Percentiles rank a stretch among this genome's conserved stretches.
Evolutionary conservation across 441 rosid species (phyloP).

Genomic region (Eutrema salsugineum): DNA sequence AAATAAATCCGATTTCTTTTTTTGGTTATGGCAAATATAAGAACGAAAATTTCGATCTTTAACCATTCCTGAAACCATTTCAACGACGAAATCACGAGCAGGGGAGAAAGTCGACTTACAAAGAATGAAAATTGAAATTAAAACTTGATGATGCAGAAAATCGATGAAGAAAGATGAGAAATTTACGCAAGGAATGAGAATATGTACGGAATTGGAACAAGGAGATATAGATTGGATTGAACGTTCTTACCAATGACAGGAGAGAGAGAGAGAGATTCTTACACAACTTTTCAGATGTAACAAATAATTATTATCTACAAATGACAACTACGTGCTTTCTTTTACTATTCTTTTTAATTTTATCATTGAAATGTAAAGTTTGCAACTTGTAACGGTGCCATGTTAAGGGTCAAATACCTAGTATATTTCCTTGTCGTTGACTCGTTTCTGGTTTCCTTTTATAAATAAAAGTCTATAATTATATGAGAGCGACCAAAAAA

Average conservation of each 20-base stretch:
- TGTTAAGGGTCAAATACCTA: background rate
- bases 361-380: conserved; percentile 7
- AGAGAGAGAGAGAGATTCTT: conserved; percentile 15
- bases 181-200: background rate
- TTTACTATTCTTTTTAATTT: background rate
- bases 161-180: background rate
- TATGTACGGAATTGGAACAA: background rate
- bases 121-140: background rate
- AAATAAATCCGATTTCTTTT: background rate
- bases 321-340: conserved; percentile 9
- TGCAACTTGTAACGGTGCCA: conserved; percentile 5
- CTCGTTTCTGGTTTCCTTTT: background rate
- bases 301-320: conserved; percentile 10
- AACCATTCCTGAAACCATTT: conserved; percentile 1
- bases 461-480: background rate
- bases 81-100: background rate
- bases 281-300: conserved; percentile 3
- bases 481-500: too few species aligned
- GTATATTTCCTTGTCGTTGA: background rate
- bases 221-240: conserved; percentile 17
- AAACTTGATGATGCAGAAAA: conserved; percentile 2
- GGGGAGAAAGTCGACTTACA: conserved; percentile 10
- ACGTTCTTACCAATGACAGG: conserved; percentile 27
- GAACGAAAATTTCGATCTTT: background rate
- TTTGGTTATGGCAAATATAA: too few species aligned